A percentile compares a stretch with the other conserved stretches of the same genome.
Evolutionary conservation across 2,329 filamentous ascomycete species (phyloP).

Genomic region (Drechmeria coniospora): DNA sequence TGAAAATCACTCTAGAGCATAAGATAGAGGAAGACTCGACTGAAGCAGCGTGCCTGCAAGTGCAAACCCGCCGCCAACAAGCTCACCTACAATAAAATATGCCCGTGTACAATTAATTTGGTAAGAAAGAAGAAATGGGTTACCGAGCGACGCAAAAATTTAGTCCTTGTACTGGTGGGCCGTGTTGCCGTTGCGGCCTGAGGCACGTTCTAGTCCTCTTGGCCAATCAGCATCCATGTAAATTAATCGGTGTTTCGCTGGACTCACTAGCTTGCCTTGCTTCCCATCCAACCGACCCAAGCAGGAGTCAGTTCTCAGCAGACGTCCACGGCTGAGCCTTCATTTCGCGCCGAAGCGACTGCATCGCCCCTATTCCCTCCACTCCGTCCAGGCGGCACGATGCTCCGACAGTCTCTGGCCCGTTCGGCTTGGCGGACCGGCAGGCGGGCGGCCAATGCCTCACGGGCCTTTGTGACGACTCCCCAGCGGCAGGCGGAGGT

Average conservation of each 20-base stretch:
- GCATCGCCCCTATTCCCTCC: constrained; percentile 22
- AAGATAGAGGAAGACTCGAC: constrained; percentile 60
- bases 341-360: constrained; percentile 18
- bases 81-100: constrained; percentile 60
- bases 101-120: constrained; percentile 48
- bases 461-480: constrained; percentile 71
- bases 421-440: constrained; percentile 53
- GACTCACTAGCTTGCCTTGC: constrained; percentile 13
- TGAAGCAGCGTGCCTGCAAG: constrained; percentile 24
- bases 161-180: constrained; percentile 4
- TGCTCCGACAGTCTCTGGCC: constrained; percentile 53
- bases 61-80: constrained; percentile 31
- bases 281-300: constrained; percentile 20
- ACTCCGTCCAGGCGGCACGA: constrained; percentile 45
- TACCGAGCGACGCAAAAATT: constrained; percentile 8
- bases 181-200: constrained; percentile 13
- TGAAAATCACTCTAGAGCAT: constrained; percentile 42
- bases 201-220: constrained; percentile 15
- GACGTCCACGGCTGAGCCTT: constrained; percentile 26
- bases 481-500: constrained; percentile 73
- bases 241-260: constrained; percentile 23
- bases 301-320: constrained; percentile 21
- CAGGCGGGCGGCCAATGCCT: constrained; percentile 42
- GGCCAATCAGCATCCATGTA: constrained; percentile 27
- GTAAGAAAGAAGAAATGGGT: constrained; percentile 23